A percentile compares a stretch with the other conserved stretches of the same genome.
phyloP scores from a whole-genome alignment of 176 grass and related monocot genomes.

The Neostapfia colusana region DNA sequence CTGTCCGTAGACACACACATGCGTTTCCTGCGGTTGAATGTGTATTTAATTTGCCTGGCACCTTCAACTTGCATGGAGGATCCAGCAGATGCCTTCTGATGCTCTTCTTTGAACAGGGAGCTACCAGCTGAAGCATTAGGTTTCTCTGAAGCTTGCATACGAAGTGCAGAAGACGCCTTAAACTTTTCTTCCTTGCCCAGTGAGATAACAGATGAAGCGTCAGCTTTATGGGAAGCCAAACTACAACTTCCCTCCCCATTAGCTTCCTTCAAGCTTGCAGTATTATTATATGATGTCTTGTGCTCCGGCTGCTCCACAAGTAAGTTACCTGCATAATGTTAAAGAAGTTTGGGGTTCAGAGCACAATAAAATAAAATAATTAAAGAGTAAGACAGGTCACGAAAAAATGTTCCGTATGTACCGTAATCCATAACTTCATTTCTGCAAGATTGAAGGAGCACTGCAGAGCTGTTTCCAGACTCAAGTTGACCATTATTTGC shows the following conservation, averaged over 20 bases:
- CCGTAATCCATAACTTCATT: conserved; percentile 43
- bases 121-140: conserved; percentile 30
- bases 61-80: conserved; percentile 53
- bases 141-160: conserved; percentile 31
- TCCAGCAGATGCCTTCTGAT: conserved; percentile 25
- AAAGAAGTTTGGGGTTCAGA: conserved; percentile 19
- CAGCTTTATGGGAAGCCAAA: conserved; percentile 38
- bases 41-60: conserved; percentile 69
- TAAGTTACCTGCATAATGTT: conserved; percentile 43
- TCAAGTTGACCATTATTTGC: conserved; percentile 34
- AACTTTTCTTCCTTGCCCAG: conserved; percentile 37
- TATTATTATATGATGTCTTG: conserved; percentile 29
- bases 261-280: conserved; percentile 34
- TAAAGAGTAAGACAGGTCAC: conserved; percentile 4
- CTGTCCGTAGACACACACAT: conserved; percentile 50
- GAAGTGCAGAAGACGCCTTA: conserved; percentile 1
- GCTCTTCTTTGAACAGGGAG: conserved; percentile 25
- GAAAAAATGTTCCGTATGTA: conserved; percentile 17
- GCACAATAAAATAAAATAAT: conserved; percentile 1
- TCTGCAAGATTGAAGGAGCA: conserved; percentile 29
- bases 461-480: conserved; percentile 27
- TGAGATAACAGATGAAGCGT: conserved; percentile 32
- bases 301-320: conserved; percentile 14
- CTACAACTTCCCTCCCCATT: conserved; percentile 34
- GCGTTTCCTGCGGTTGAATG: conserved; percentile 86